Evolutionary conservation across 768 basidiomycete genomes (phyloP).

Genomic region (Asterophora lycoperdoides): DNA sequence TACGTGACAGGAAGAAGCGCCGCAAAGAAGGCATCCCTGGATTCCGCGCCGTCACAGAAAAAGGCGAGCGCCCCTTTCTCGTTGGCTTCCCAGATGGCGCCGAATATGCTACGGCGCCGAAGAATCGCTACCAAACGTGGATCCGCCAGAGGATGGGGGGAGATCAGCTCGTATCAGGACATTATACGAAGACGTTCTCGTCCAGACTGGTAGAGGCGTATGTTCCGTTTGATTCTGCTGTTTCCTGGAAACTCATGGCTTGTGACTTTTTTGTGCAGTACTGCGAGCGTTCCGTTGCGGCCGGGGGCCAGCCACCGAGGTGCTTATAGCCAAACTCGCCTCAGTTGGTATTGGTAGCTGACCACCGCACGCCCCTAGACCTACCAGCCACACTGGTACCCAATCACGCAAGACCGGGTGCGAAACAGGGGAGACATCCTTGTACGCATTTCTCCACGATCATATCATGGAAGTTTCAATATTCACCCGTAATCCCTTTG

Average conservation of each 20-base stretch:
- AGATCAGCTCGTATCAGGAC: constrained; percentile 39
- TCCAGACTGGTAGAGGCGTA: constrained; percentile 48
- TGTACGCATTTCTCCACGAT: constrained; percentile 17
- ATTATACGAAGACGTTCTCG: constrained; percentile 49
- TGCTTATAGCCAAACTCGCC: constrained; percentile 17
- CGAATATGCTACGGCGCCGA: constrained; percentile 41
- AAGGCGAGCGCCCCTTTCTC: constrained; percentile 13
- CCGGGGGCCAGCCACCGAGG: constrained; percentile 49
- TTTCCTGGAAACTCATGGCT: not conserved
- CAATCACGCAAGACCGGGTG: constrained; percentile 24
- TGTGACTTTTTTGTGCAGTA: constrained; percentile 27
- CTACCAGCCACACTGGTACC: constrained; percentile 39
- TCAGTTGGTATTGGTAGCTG: not conserved
- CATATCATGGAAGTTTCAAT: not conserved
- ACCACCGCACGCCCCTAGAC: constrained; percentile 27
- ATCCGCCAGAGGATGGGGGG: constrained; percentile 28
- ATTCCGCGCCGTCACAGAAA: constrained; percentile 34
- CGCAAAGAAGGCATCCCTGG: constrained; percentile 38
- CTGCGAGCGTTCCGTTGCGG: constrained; percentile 50
- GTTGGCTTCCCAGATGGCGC: constrained; percentile 47
- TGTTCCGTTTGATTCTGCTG: constrained; percentile 13
- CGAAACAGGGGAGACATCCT: constrained; percentile 22
- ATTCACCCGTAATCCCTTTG: not conserved
- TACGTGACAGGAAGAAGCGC: constrained; percentile 31
- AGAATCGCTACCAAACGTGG: constrained; percentile 40